Evolutionary conservation across 78 protist genomes (phyloP).

Genomic region (Bigelowiella natans): DNA sequence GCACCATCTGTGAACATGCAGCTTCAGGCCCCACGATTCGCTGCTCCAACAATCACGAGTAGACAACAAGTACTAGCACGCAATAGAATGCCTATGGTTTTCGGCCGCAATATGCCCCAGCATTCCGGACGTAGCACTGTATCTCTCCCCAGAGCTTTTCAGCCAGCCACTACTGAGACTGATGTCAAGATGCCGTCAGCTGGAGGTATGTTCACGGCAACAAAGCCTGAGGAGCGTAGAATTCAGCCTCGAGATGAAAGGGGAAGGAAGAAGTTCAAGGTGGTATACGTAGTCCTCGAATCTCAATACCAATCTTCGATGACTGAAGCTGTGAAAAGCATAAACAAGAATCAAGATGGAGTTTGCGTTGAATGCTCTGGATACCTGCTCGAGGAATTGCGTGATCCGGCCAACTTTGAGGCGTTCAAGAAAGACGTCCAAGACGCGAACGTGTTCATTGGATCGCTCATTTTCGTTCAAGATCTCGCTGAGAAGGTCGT

Average conservation of each 20-base stretch:
- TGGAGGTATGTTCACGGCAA: constrained; percentile 6
- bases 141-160: neutral
- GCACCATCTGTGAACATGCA: too few species aligned
- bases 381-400: constrained; percentile 37
- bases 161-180: neutral
- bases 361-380: constrained; percentile 31
- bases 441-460: constrained; percentile 33
- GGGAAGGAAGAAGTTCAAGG: constrained; percentile 12
- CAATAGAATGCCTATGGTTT: neutral
- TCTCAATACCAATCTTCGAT: constrained; percentile 35
- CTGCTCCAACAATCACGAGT: neutral
- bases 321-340: constrained; percentile 1
- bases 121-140: neutral
- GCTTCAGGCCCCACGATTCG: neutral
- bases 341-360: constrained; percentile 3
- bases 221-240: constrained; percentile 5
- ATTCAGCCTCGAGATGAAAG: constrained; percentile 7
- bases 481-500: constrained; percentile 43
- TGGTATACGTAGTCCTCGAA: constrained; percentile 39
- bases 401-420: constrained; percentile 27
- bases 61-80: neutral
- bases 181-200: neutral
- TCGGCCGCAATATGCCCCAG: neutral
- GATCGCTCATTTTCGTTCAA: constrained; percentile 41
- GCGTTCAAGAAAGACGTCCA: constrained; percentile 27